Evolutionary conservation across 2,329 filamentous ascomycete species (phyloP), one percentile per base, ranked within the genome.

Genomic region (Aspergillus sp.): DNA sequence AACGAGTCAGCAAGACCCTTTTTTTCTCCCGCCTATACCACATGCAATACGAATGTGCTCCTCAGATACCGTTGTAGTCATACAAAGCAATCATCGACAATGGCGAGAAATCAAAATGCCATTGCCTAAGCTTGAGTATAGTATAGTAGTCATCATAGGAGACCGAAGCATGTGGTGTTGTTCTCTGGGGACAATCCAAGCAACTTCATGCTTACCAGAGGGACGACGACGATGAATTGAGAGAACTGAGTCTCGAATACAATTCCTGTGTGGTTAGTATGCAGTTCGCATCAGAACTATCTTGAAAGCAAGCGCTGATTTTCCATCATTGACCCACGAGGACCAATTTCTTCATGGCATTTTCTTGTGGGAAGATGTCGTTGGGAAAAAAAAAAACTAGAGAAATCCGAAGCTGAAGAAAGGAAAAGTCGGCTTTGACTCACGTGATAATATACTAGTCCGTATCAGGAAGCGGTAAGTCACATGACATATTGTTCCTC

Each of bases 51-150:
- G 54, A 48, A 53, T 39, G 49, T 62, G 69, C 75, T 75, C 78
- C 80, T 93, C 88, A 93, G 88, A 93, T 93, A 93, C 88, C 88
- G 88, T 93, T 91, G 87, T 93, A 93, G 88, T 93, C 87, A 81
- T 78, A 78, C 74, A 74, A 63, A 67, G 63, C 53, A 49, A 68
- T 66, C 73, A 77, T 68, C 55, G 73, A 69, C 69, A 65, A 67
- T 63, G 66, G 71, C 72, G 68, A 72, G 73, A 76, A 76, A 74
- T 74, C 72, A 75, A 72, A 47, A 66, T 73, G 71, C 67, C 65
- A 61, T 63, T 69, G 68, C 65, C 72, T 76, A 66, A 69, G 70
- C 67, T 63, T 63, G 51, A 56, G 55, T 61, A 62, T 68, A 61
- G 54, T 48, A 49, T 54, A 39, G 55, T 59, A 62, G 66, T 75